Percentiles rank a stretch among this genome's conserved stretches.
Evolutionary conservation across 352 stramenopile genomes (phyloP).

Genomic region (Blastocystis sp.): DNA sequence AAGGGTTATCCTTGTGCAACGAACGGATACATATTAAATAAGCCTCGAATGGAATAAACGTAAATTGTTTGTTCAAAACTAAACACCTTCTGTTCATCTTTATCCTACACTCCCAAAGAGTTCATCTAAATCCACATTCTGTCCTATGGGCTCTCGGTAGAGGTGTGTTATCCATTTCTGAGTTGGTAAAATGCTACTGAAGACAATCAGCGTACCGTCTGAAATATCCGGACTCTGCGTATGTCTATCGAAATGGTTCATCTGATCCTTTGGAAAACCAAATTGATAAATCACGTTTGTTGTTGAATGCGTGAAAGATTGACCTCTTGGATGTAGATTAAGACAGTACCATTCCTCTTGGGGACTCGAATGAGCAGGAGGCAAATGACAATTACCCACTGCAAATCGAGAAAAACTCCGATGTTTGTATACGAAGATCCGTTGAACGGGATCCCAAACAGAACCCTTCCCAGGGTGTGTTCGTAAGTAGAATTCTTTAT

Average conservation of each 20-base stretch:
- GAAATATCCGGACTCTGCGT: too few relatives aligned
- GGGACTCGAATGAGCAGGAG: background rate
- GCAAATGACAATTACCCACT: background rate
- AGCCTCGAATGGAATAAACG: background rate
- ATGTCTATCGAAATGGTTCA: too few relatives aligned
- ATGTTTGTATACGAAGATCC: constrained; percentile 7
- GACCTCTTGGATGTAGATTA: too few relatives aligned
- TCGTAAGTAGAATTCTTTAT: constrained; percentile 23
- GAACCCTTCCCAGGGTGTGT: constrained; percentile 39
- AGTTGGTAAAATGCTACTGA: too few relatives aligned
- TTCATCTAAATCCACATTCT: constrained; percentile 13
- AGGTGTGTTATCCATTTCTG: too few relatives aligned
- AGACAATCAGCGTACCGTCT: too few relatives aligned
- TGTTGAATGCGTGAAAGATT: too few relatives aligned
- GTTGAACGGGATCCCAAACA: background rate
- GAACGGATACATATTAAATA: constrained; percentile 48
- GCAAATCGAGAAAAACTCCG: background rate
- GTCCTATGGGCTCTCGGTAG: background rate
- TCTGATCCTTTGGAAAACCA: too few relatives aligned
- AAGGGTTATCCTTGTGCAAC: constrained; percentile 49
- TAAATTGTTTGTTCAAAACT: background rate
- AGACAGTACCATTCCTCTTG: too few relatives aligned
- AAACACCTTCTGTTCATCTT: background rate
- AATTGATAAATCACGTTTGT: too few relatives aligned
- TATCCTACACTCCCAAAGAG: background rate